Evolutionary conservation across 495 filamentous ascomycete species (phyloP), one percentile per base, ranked within the genome.

Genomic region (Bacidia rubella): DNA sequence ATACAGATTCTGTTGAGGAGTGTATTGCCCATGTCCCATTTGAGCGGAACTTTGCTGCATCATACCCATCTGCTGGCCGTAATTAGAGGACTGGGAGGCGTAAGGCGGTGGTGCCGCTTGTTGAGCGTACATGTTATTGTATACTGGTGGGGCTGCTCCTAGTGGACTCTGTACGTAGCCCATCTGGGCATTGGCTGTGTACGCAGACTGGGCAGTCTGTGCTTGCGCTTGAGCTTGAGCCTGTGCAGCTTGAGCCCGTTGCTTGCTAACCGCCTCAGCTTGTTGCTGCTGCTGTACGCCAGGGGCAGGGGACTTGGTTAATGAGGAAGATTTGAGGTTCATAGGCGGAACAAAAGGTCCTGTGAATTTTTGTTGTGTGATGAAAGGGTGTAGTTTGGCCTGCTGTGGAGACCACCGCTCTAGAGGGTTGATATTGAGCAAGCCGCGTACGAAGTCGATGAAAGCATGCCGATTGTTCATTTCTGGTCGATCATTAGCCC

Each of bases 331-430:
- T 66, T 94, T 95, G 42, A 95, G 68, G 57, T 94, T 95, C 87
- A 95, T 93, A 9, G 90, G 93, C n/a, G 93, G 93, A 27, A 96
- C 82, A 62, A 97, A 99, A 5, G 86, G 87, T 12, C 87, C 89
- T 0, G 89, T 95, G 63, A 83, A 97, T 69, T 99, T 99, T 57
- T 92, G 85, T 60, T 99, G 93, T 0, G 93, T 99, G 60, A 99
- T 99, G 71, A 99, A 99, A 2, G 93, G 93, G 60, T 99, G 93
- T 60, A 95, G 65, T 61, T 95, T 95, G 26, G 93, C 93, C 65
- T 99, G 93, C 60, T 95, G 90, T 11, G 93, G 93, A 15, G 93
- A 94, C 93, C 93, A 99, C 54, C 93, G 74, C 63, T 99, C 93
- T 23, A 99, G 75, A 1, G 93, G 93, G 63, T 95, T 97, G 66